A percentile compares a stretch with the other conserved stretches of the same genome.
These are phyloP conservation scores for Pythium insidiosum DNA, from an alignment of 352 stramenopile species.

Conservation along the genomic window DNA sequence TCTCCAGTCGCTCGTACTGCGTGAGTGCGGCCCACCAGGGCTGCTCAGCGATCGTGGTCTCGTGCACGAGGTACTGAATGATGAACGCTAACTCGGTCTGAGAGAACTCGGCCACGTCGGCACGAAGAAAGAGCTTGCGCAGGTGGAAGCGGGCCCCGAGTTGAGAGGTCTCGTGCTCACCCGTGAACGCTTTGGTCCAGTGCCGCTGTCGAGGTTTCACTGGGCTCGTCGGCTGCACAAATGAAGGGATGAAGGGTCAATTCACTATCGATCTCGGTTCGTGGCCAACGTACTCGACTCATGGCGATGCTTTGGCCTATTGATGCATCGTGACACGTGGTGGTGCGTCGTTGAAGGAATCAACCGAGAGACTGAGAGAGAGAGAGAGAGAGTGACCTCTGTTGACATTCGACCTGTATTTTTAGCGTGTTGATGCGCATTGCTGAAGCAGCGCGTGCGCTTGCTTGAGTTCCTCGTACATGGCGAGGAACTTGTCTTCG, in stretches of 20 bases:
- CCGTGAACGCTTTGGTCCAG: conserved; percentile 14
- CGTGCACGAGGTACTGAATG: conserved; percentile 15
- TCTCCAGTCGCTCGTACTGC: conserved; percentile 16
- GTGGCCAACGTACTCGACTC: no score
- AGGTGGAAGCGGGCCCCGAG: conserved; percentile 17
- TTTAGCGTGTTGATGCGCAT: background rate
- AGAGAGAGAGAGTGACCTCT: no score
- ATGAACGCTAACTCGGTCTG: conserved; percentile 21
- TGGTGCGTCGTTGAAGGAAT: no score
- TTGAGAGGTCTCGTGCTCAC: conserved; percentile 12
- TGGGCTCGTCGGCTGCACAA: no score
- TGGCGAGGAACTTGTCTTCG: background rate
- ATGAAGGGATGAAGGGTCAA: no score
- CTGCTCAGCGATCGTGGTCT: conserved; percentile 20
- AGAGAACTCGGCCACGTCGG: conserved; percentile 14
- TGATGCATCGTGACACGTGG: no score
- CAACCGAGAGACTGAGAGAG: no score
- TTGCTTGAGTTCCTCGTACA: background rate
- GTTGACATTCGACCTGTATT: no score
- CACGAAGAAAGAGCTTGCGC: conserved; percentile 17
- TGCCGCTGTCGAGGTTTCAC: no score
- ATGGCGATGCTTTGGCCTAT: no score
- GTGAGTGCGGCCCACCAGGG: conserved; percentile 17
- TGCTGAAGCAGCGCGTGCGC: background rate
- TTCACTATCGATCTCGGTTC: no score